phyloP scores from a whole-genome alignment of 768 basidiomycete genomes.

The Boletus subcaerulescens region DNA sequence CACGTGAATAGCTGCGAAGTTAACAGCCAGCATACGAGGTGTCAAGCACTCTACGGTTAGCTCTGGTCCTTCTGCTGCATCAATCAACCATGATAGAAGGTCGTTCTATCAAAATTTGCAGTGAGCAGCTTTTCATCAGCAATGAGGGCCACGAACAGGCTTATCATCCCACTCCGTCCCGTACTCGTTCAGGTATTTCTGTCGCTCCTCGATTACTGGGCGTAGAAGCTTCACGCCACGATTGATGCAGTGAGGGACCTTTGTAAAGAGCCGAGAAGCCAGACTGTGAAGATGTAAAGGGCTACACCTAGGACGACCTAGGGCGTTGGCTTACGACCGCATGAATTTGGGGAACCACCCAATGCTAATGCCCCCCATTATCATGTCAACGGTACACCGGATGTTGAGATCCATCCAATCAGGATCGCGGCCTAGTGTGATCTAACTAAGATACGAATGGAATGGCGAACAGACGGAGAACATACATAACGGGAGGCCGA shows the following conservation, averaged over 20 bases:
- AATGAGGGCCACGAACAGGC: slow-evolving; percentile 25
- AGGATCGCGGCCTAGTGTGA: slow-evolving; percentile 35
- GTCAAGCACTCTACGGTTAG: slow-evolving; percentile 21
- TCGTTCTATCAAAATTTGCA: slow-evolving; percentile 25
- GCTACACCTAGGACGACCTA: not conserved
- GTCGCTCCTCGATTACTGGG: slow-evolving; percentile 32
- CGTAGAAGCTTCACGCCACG: slow-evolving; percentile 18
- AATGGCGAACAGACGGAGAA: not conserved
- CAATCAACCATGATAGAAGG: slow-evolving; percentile 33
- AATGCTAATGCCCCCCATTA: not conserved
- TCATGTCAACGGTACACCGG: slow-evolving; percentile 30
- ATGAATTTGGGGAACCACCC: not conserved
- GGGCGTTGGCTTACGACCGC: not conserved
- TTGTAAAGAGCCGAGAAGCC: not conserved
- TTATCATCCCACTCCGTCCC: slow-evolving; percentile 29
- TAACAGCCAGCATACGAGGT: slow-evolving; percentile 10
- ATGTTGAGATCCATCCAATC: slow-evolving; percentile 35
- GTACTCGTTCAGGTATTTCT: slow-evolving; percentile 17
- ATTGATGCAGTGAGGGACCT: not conserved
- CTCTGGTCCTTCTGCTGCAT: slow-evolving; percentile 21
- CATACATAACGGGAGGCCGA: slow-evolving; percentile 32
- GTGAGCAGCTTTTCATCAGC: not conserved
- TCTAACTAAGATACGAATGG: not conserved
- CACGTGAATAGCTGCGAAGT: slow-evolving; percentile 24
- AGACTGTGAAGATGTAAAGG: not conserved